Conservation (phyloP, 768 basidiomycete species). For the Dacryopinax spathularia region DNA sequence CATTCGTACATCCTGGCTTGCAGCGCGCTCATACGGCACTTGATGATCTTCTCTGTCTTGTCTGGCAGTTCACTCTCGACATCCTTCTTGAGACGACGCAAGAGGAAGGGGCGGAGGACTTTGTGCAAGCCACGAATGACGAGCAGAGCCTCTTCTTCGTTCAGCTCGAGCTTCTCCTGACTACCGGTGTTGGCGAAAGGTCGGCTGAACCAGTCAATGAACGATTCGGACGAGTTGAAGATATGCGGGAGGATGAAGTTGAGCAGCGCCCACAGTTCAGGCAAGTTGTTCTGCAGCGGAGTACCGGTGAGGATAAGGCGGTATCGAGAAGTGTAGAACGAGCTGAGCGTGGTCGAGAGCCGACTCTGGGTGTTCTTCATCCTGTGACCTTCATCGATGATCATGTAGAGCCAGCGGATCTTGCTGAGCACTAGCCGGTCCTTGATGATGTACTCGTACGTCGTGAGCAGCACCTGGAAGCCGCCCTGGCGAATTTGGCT, state of each 20-base stretch:
- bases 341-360: slow-evolving; percentile 75
- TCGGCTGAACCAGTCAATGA: slow-evolving; percentile 37
- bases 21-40: slow-evolving; percentile 26
- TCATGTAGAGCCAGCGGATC: slow-evolving; percentile 94
- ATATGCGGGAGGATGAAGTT: slow-evolving; percentile 26
- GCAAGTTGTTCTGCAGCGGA: slow-evolving; percentile 53
- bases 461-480: slow-evolving; percentile 87
- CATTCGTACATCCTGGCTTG: slow-evolving; percentile 26
- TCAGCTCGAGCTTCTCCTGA: slow-evolving; percentile 32
- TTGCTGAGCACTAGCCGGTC: slow-evolving; percentile 78
- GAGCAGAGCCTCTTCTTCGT: slow-evolving; percentile 35
- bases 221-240: slow-evolving; percentile 35
- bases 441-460: slow-evolving; percentile 96
- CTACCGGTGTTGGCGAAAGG: slow-evolving; percentile 33
- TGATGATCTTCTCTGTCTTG: slow-evolving; percentile 29
- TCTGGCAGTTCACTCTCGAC: slow-evolving; percentile 29
- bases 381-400: slow-evolving; percentile 94
- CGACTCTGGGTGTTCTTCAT: slow-evolving; percentile 95
- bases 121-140: slow-evolving; percentile 31
- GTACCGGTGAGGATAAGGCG: slow-evolving; percentile 92
- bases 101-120: slow-evolving; percentile 22
- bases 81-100: slow-evolving; percentile 13
- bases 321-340: slow-evolving; percentile 83
- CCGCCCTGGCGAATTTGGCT: slow-evolving; percentile 59
- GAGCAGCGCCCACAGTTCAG: slow-evolving; percentile 27